Evolutionary conservation across 176 grass and related monocot species (phyloP), one percentile per base, ranked within the genome.

Genomic region (Otatea glauca): DNA sequence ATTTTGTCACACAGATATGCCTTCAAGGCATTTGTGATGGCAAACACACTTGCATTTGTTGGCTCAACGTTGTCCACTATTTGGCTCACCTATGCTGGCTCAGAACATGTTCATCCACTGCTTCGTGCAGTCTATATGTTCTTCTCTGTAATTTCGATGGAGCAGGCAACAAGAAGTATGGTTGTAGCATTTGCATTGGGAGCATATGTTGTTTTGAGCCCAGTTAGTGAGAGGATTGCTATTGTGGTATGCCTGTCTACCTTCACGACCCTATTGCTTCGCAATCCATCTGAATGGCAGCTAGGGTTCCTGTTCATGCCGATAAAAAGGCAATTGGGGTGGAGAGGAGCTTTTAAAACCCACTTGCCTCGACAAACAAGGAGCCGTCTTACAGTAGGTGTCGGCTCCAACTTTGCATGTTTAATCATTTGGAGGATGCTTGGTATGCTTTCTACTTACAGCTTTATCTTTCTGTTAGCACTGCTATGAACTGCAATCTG

Each of bases 21-120:
- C 60, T 92, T 92, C 90, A 92, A 92, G 67, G 86, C 90, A 43
- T 92, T 92, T 43, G 86, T 92, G 50, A 86, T 92, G 83, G 77
- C 90, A 13, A 85, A 92, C 83, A 82, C 86, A 0, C 78, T 92
- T 23, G 82, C 90, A 74, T 92, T 92, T 78, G 82, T 92, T 4
- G 86, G 82, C 29, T 92, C 86, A 21, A 88, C 86, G 0, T 14
- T 88, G 32, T 88, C 90, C 73, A 92, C 90, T 25, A 86, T 86
- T 6, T 92, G 86, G 90, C 86, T 86, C 68, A 88, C 78, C 9
- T 86, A 88, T 79, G 86, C 86, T 48, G 90, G 90, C 6, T 86
- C 90, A 37, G 82, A 86, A 16, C 82, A 85, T 48, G 82, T 86
- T 5, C 78, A 88, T 64, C 90, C 77, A 6, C 67, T 78, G 6